phyloP scores from a whole-genome alignment of 2,329 filamentous ascomycete genomes.

The Exophiala dermatitidis region DNA sequence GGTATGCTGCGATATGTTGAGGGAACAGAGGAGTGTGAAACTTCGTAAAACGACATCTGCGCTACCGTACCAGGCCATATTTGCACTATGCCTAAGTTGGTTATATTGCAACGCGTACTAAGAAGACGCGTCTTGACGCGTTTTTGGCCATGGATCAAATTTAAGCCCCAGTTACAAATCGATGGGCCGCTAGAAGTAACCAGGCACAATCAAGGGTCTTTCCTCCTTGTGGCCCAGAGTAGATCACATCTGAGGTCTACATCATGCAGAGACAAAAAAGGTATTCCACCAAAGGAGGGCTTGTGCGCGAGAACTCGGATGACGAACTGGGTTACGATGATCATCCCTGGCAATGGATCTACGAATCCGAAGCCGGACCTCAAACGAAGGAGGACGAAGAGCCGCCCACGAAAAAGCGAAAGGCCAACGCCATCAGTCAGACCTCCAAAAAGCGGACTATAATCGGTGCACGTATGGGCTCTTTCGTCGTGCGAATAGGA shows the following conservation, averaged over 20 bases:
- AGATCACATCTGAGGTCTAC: background rate
- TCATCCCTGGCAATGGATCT: conserved; percentile 73
- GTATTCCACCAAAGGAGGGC: conserved; percentile 53
- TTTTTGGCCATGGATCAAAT: background rate
- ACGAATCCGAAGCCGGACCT: conserved; percentile 39
- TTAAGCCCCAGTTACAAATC: too few relatives aligned
- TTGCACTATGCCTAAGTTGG: background rate
- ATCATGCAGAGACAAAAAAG: conserved; percentile 30
- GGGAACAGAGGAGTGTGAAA: background rate
- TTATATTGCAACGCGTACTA: background rate
- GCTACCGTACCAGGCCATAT: background rate
- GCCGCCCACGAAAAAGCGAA: conserved; percentile 27
- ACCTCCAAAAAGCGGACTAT: conserved; percentile 43
- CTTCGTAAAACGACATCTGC: background rate
- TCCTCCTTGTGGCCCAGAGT: too few relatives aligned
- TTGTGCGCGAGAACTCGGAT: conserved; percentile 72
- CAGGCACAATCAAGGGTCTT: too few relatives aligned
- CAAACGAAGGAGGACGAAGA: conserved; percentile 7
- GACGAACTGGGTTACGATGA: conserved; percentile 74
- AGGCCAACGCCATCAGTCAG: conserved; percentile 20
- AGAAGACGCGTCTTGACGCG: background rate
- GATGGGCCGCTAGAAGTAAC: too few relatives aligned
- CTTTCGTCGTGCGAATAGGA: conserved; percentile 71
- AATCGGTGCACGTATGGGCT: conserved; percentile 73
- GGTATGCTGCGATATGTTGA: too few relatives aligned